Evolutionary conservation across 768 basidiomycete genomes (phyloP).

Genomic region (Mycena albidolilacea): DNA sequence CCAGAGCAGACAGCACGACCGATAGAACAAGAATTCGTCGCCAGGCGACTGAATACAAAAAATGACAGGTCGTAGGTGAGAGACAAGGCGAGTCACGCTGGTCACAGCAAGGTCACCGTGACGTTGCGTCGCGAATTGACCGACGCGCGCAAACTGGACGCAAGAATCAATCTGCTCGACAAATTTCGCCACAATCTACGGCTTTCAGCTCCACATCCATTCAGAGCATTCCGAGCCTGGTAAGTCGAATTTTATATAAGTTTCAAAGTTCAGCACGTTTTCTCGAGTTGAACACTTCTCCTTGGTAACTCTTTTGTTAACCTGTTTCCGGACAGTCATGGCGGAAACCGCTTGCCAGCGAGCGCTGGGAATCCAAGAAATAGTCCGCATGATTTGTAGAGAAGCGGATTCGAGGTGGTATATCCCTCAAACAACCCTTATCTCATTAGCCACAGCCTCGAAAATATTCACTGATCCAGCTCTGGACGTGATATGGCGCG

Average conservation of each 20-base stretch:
- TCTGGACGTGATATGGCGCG: slow-evolving; percentile 18
- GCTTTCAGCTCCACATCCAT: too few species aligned
- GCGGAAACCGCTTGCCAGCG: slow-evolving; percentile 8
- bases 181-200: too few species aligned
- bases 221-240: too few species aligned
- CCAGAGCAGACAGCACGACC: not conserved
- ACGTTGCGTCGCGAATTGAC: too few species aligned
- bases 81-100: not conserved
- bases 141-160: too few species aligned
- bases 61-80: not conserved
- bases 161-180: too few species aligned
- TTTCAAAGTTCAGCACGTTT: too few species aligned
- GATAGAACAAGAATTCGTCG: slow-evolving; percentile 16
- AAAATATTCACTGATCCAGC: slow-evolving; percentile 25
- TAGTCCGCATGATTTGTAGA: slow-evolving; percentile 29
- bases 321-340: not conserved
- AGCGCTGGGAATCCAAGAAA: slow-evolving; percentile 25
- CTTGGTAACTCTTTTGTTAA: too few species aligned
- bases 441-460: slow-evolving; percentile 13
- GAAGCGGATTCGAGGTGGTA: not conserved
- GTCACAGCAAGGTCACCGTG: not conserved
- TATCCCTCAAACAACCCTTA: not conserved
- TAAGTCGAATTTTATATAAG: too few species aligned
- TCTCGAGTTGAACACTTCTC: too few species aligned
- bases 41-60: slow-evolving; percentile 10